Evolutionary conservation across 2,329 filamentous ascomycete genomes (phyloP).

Genomic region (Penicillium sp.): DNA sequence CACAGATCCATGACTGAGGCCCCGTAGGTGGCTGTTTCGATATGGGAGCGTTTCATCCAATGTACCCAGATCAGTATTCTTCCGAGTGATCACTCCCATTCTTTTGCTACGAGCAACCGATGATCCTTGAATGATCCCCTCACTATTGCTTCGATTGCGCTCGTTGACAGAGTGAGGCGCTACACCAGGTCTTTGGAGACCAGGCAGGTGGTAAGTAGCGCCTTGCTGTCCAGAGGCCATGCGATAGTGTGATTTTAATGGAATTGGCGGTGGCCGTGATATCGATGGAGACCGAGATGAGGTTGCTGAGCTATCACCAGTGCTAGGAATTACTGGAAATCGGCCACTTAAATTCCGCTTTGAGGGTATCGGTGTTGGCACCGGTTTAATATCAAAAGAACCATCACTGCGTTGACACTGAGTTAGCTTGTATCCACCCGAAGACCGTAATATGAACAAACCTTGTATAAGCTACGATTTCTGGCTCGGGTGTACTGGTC

Average conservation of each 20-base stretch:
- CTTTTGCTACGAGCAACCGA: slow-evolving; percentile 52
- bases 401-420: slow-evolving; percentile 59
- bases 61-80: slow-evolving; percentile 54
- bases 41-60: slow-evolving; percentile 53
- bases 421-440: slow-evolving; percentile 11
- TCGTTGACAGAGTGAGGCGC: slow-evolving; percentile 65
- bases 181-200: slow-evolving; percentile 67
- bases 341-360: slow-evolving; percentile 55
- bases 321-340: slow-evolving; percentile 56
- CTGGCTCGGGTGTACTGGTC: slow-evolving; percentile 40
- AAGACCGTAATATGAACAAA: slow-evolving; percentile 16
- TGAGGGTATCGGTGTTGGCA: slow-evolving; percentile 56
- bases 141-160: slow-evolving; percentile 60
- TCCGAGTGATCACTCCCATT: slow-evolving; percentile 60
- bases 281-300: slow-evolving; percentile 69
- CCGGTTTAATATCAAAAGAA: slow-evolving; percentile 70
- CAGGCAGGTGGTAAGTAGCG: slow-evolving; percentile 35
- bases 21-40: slow-evolving; percentile 55
- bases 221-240: slow-evolving; percentile 45
- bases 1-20: slow-evolving; percentile 57
- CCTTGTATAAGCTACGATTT: slow-evolving; percentile 48
- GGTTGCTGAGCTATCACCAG: slow-evolving; percentile 56
- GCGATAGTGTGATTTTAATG: slow-evolving; percentile 76
- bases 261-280: slow-evolving; percentile 71
- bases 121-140: slow-evolving; percentile 54